Evolutionary conservation across 2,329 filamentous ascomycete genomes (phyloP), one percentile per base, ranked within the genome.

Genomic region (Ploettnerulaceae sp.): DNA sequence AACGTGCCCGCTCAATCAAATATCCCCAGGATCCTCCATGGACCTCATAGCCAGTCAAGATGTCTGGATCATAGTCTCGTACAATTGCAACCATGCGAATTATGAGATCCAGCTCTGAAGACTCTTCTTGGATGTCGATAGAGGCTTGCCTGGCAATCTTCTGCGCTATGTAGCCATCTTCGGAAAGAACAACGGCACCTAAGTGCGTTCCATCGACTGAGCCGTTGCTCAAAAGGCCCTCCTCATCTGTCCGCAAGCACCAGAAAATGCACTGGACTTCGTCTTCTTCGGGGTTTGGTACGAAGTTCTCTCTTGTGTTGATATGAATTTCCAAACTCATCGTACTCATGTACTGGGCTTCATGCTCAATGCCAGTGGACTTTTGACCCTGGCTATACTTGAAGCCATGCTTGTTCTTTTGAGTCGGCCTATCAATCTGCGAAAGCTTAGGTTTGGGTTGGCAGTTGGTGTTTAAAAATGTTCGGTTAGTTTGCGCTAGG

Each of bases 21-120:
- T 94, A 98, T 1, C 94, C 93, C 93, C 93, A 98, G 0, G 90
- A 96, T 48, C 81, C 77, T 43, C 89, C 88, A 61, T 96, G 89
- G 0, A 97, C 89, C 66, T 98, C 93, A 58, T 93, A 98, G 0
- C 93, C 93, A 0, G 90, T 93, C 32, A 98, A 71, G 21, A 98
- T 86, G 60, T 98, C 93, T 0, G 93, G 93, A 63, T 98, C 93
- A 58, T 86, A 76, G 3, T 72, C 71, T 28, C 89, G 81, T 15
- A 98, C 91, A 58, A 95, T 82, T 56, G 93, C 84, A 12, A 95
- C 82, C 66, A 97, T 78, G n/a, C 81, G 78, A 33, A 86, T 85
- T 64, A 98, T 80, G 22, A 96, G 66, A 54, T 95, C 89, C 3
- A 95, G 74, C 64, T 98, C 93, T 0, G 84, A 83, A 7, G 74